These are phyloP conservation scores for Jaltomata sinuosa DNA, from an alignment of 257 asterid species.

Conservation along the genomic window DNA sequence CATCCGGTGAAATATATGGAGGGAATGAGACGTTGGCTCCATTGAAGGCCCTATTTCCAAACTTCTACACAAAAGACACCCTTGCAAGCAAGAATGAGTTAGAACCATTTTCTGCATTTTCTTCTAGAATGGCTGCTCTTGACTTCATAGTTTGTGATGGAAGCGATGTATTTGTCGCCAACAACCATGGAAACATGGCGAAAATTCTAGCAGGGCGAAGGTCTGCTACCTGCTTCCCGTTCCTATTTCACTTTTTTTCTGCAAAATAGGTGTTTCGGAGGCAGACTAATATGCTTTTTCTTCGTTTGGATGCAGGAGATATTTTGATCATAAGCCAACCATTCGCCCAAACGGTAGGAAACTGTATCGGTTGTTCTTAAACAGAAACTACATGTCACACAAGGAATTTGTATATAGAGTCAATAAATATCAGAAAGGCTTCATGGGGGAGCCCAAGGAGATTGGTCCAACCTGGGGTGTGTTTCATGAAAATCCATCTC, in stretches of 20 bases:
- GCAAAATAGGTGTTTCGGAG: not conserved
- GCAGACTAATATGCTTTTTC: not conserved
- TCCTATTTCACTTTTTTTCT: not conserved
- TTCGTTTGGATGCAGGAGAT: conserved; percentile 59
- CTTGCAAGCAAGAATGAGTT: conserved; percentile 63
- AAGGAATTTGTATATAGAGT: conserved; percentile 54
- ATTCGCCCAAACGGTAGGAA: conserved; percentile 90
- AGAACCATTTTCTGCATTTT: conserved; percentile 59
- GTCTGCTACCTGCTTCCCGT: conserved; percentile 24
- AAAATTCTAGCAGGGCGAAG: conserved; percentile 91
- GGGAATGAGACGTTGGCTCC: conserved; percentile 87
- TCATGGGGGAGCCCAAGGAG: conserved; percentile 92
- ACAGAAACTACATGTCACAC: conserved; percentile 66
- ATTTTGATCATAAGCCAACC: conserved; percentile 91
- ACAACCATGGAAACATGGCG: conserved; percentile 99
- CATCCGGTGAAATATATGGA: conserved; percentile 95
- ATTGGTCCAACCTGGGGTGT: conserved; percentile 84
- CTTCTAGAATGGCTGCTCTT: conserved; percentile 95
- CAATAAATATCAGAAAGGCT: conserved; percentile 61
- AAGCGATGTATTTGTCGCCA: conserved; percentile 93
- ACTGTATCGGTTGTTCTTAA: conserved; percentile 46
- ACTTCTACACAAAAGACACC: conserved; percentile 75
- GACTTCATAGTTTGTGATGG: conserved; percentile 94
- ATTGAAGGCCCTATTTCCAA: conserved; percentile 83
- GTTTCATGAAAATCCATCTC: conserved; percentile 82